Percentiles rank a stretch among this genome's conserved stretches.
These are phyloP conservation scores for Grigorovia jiainica DNA, from an alignment of 805 yeast genomes.

Conservation along the genomic window DNA sequence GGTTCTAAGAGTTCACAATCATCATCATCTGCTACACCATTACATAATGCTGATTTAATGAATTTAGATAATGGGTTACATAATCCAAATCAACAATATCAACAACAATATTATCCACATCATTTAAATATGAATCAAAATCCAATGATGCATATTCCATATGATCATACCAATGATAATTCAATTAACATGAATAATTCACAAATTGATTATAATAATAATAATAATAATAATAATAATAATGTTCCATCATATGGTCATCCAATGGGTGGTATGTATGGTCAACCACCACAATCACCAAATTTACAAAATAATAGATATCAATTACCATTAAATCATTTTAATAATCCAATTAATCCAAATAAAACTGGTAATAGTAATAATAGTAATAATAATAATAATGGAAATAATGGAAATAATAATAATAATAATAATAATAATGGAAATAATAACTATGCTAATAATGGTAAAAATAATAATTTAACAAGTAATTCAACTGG, in stretches of 20 bases:
- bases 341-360: too few species aligned
- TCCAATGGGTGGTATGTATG: neutral
- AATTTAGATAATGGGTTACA: neutral
- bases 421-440: constrained; percentile 12
- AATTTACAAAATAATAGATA: constrained; percentile 6
- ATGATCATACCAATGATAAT: constrained; percentile 1
- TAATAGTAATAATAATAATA: constrained; percentile 12
- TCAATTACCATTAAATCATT: constrained; percentile 2
- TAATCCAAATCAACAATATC: neutral
- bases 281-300: constrained; percentile 5
- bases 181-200: neutral
- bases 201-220: neutral
- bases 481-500: neutral
- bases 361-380: too few species aligned
- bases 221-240: neutral
- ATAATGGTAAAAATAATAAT: neutral
- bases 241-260: neutral
- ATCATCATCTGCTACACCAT: constrained; percentile 3
- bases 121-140: constrained; percentile 1
- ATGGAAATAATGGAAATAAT: constrained; percentile 9
- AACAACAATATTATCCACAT: neutral
- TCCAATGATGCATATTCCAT: constrained; percentile 3
- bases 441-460: constrained; percentile 9
- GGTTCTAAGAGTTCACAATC: constrained; percentile 5
- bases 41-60: constrained; percentile 6